A percentile compares a stretch with the other conserved stretches of the same genome.
Conservation (phyloP, 352 stramenopile species). For the Paralagenidium karlingii region DNA sequence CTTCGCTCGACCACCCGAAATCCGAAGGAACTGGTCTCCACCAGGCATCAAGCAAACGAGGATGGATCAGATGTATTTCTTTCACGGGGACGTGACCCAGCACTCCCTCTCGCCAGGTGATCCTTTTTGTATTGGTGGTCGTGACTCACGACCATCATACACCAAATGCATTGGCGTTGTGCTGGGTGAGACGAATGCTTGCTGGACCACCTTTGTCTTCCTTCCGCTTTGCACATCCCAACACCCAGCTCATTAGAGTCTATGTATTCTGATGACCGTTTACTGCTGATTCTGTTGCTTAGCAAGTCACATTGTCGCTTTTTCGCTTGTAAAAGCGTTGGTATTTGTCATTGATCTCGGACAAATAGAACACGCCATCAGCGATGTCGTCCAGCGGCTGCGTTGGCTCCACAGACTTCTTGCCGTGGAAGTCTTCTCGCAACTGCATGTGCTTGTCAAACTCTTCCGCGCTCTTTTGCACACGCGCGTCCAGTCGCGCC, state of each 20-base stretch:
- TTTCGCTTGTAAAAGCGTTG: conserved; percentile 78
- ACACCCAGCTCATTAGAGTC: not conserved
- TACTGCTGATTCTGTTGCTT: not conserved
- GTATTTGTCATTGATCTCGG: conserved; percentile 83
- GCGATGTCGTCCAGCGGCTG: conserved; percentile 54
- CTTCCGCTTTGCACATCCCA: no score
- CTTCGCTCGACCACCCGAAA: no score
- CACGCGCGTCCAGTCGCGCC: conserved; percentile 65
- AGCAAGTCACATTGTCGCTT: not conserved
- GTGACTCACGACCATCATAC: no score
- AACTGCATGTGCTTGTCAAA: conserved; percentile 87
- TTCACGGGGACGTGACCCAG: no score
- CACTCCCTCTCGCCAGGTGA: no score
- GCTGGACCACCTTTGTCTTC: no score
- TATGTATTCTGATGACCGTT: not conserved
- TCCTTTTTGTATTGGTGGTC: no score
- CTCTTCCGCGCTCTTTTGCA: conserved; percentile 79
- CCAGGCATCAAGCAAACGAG: no score
- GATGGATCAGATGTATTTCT: no score
- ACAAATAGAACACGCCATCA: conserved; percentile 86
- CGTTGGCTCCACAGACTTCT: conserved; percentile 44
- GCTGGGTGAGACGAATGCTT: no score
- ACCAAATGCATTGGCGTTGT: no score
- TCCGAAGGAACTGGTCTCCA: no score
- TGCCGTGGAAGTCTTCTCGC: conserved; percentile 72